Percentiles rank a stretch among this genome's conserved stretches.
phyloP scores from a whole-genome alignment of 139 green algal species.

The Chlamydomonas eustigma region DNA sequence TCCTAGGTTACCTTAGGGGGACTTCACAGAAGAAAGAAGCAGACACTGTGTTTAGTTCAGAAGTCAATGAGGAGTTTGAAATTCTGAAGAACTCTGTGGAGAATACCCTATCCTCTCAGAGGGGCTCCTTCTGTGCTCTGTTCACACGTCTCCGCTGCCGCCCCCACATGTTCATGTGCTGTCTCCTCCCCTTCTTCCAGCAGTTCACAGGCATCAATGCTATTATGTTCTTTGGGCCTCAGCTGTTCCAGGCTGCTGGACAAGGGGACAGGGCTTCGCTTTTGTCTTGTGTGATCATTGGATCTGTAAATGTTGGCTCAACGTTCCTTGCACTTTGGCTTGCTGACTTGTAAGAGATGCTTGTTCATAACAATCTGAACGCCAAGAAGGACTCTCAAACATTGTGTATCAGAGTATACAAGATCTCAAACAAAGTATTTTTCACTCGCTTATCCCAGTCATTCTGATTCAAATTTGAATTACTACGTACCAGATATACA shows the following conservation, averaged over 20 bases:
- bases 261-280: conserved; percentile 1
- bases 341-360: conserved; percentile 16
- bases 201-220: conserved; percentile 58
- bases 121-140: conserved; percentile 36
- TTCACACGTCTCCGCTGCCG: conserved; percentile 28
- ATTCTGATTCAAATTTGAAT: not conserved
- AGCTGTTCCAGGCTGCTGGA: conserved; percentile 30
- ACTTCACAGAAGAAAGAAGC: too few species aligned
- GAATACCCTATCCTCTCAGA: conserved; percentile 9
- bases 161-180: conserved; percentile 50
- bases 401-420: not conserved
- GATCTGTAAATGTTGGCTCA: conserved; percentile 30
- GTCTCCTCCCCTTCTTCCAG: conserved; percentile 55
- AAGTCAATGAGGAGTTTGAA: conserved; percentile 37
- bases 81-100: conserved; percentile 44
- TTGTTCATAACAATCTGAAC: not conserved
- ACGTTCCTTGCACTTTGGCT: conserved; percentile 24
- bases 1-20: conserved; percentile 55
- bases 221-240: conserved; percentile 25
- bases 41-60: too few species aligned
- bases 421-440: not conserved
- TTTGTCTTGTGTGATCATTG: conserved; percentile 29
- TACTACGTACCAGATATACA: not conserved
- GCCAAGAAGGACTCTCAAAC: too few species aligned
- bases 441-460: not conserved